phyloP scores from a whole-genome alignment of 345 rosid genomes.

The Mangifera indica region DNA sequence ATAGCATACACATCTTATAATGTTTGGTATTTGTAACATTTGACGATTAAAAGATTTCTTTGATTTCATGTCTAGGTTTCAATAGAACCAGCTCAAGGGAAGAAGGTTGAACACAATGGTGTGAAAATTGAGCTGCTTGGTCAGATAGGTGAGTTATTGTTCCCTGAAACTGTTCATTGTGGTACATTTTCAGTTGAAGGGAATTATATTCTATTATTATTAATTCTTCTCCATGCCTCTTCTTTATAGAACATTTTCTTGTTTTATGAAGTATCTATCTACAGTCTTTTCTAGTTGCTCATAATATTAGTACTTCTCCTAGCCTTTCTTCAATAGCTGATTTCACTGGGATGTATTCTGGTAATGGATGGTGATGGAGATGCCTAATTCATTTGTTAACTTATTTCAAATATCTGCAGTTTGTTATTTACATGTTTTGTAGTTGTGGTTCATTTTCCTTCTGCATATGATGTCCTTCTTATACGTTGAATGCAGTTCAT shows the following conservation, averaged over 20 bases:
- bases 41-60: slow-evolving; percentile 3
- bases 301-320: background rate
- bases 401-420: background rate
- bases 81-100: slow-evolving; percentile 86
- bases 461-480: background rate
- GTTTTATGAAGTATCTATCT: background rate
- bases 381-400: background rate
- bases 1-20: background rate
- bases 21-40: background rate
- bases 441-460: background rate
- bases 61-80: slow-evolving; percentile 45
- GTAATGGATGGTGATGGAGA: background rate
- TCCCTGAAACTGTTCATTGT: background rate
- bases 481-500: slow-evolving; percentile 7
- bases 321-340: background rate
- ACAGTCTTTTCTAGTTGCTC: background rate
- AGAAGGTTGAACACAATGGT: slow-evolving; percentile 93
- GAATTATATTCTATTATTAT: background rate
- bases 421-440: background rate
- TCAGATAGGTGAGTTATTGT: slow-evolving; percentile 67
- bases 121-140: slow-evolving; percentile 95
- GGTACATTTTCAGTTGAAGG: background rate
- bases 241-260: background rate
- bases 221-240: background rate
- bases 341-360: background rate